phyloP scores from a whole-genome alignment of 192 early-diverging fungal species.

The Coemansia sp. region DNA sequence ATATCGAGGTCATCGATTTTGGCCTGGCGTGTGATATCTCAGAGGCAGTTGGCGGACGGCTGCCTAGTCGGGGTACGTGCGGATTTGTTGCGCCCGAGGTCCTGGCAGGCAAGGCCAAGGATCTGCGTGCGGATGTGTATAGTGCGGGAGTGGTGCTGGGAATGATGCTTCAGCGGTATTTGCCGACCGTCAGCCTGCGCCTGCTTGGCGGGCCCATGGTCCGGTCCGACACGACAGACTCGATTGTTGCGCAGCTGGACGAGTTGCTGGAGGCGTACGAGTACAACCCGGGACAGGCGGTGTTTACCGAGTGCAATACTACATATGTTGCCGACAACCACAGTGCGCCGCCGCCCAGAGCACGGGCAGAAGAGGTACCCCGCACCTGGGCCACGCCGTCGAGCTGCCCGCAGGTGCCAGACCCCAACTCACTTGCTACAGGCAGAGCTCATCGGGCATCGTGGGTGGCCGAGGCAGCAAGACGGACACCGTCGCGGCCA shows the following conservation, averaged over 20 bases:
- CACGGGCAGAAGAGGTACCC: too few relatives aligned
- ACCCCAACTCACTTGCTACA: background rate
- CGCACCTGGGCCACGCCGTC: background rate
- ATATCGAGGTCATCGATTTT: conserved; percentile 69
- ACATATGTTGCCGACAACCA: background rate
- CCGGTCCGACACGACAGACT: conserved; percentile 60
- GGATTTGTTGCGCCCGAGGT: conserved; percentile 71
- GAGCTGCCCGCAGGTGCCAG: background rate
- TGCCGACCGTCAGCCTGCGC: conserved; percentile 57
- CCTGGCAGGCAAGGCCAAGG: conserved; percentile 27
- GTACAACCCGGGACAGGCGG: conserved; percentile 22
- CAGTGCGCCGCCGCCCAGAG: background rate
- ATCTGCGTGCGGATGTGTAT: conserved; percentile 58
- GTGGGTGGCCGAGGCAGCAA: background rate
- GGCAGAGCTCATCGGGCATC: too few relatives aligned
- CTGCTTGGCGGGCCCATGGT: conserved; percentile 66
- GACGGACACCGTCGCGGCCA: background rate
- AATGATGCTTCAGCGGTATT: conserved; percentile 66
- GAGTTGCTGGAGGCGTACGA: conserved; percentile 46
- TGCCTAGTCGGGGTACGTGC: conserved; percentile 62
- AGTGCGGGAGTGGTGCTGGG: conserved; percentile 65
- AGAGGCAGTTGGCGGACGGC: conserved; percentile 10
- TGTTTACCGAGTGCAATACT: conserved; percentile 26
- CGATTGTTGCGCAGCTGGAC: conserved; percentile 50
- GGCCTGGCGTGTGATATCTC: conserved; percentile 57